Conservation (phyloP, 495 filamentous ascomycete genomes). For the Podospora anserina region DNA sequence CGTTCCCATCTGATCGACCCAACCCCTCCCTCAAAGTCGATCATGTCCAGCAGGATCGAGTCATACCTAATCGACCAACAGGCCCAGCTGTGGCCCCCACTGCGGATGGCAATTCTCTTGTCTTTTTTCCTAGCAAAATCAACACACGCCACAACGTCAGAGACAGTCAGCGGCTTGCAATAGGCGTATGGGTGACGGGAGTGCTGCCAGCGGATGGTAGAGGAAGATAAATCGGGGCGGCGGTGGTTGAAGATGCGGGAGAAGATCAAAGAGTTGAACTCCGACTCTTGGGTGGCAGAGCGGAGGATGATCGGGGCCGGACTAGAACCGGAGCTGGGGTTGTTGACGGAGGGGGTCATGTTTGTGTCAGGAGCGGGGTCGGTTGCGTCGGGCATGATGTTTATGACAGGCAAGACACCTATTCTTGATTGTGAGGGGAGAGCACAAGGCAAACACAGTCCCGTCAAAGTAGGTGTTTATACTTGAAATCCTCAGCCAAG, state of each 20-base stretch:
- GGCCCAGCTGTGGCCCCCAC: conserved; percentile 55
- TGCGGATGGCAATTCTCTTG: conserved; percentile 47
- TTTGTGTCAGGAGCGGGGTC: not conserved
- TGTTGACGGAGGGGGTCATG: not conserved
- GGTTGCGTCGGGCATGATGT: not conserved
- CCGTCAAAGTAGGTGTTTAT: not conserved
- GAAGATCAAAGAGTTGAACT: not conserved
- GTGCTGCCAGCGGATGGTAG: not conserved
- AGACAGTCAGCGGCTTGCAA: conserved; percentile 37
- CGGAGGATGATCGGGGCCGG: not conserved
- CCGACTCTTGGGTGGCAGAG: not conserved
- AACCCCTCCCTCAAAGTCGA: conserved; percentile 13
- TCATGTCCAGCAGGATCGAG: conserved; percentile 48
- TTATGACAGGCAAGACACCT: too few relatives aligned
- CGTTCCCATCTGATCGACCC: not conserved
- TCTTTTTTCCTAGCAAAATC: conserved; percentile 40
- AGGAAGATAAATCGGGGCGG: not conserved
- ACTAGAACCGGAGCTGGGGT: not conserved
- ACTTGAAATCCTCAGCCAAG: not conserved
- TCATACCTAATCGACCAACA: conserved; percentile 52
- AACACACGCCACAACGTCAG: conserved; percentile 46
- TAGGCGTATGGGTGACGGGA: conserved; percentile 42
- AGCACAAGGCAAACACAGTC: not conserved
- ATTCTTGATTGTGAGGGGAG: too few relatives aligned
- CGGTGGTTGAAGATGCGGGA: not conserved